Evolutionary conservation across 2,329 filamentous ascomycete species (phyloP).

Genomic region (Teratosphaeriaceae sp.): DNA sequence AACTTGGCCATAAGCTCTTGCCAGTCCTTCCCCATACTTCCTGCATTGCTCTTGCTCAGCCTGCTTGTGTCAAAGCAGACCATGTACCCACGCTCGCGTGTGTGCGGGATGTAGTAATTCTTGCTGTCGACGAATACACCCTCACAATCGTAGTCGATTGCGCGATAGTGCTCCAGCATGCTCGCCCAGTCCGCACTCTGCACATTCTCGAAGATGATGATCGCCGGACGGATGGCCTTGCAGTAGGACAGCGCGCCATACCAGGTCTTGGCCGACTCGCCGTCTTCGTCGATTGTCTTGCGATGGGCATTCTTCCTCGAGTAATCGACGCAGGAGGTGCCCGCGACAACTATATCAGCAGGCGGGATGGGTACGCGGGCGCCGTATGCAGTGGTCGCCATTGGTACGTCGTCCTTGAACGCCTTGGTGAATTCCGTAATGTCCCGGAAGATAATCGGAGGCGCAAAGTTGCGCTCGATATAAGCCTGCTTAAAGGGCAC

Average conservation of each 20-base stretch:
- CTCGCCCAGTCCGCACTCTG: slow-evolving; percentile 51
- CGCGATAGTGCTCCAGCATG: slow-evolving; percentile 34
- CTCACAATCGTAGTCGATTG: slow-evolving; percentile 50
- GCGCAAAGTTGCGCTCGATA: slow-evolving; percentile 41
- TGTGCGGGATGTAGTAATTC: slow-evolving; percentile 65
- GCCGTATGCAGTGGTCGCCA: slow-evolving; percentile 58
- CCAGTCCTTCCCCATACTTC: slow-evolving; percentile 36
- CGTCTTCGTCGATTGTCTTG: slow-evolving; percentile 47
- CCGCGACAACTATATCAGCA: slow-evolving; percentile 62
- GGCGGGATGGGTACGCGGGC: slow-evolving; percentile 51
- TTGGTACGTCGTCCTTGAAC: slow-evolving; percentile 15
- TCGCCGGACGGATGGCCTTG: slow-evolving; percentile 47
- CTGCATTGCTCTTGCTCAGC: background rate
- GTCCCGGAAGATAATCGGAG: slow-evolving; percentile 38
- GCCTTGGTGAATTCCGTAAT: slow-evolving; percentile 34
- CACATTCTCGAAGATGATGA: slow-evolving; percentile 71
- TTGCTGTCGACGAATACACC: slow-evolving; percentile 58
- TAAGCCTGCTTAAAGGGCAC: slow-evolving; percentile 41
- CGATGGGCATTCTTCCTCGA: slow-evolving; percentile 56
- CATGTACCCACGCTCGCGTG: slow-evolving; percentile 38
- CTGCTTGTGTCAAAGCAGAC: slow-evolving; percentile 33
- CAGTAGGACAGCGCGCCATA: slow-evolving; percentile 54
- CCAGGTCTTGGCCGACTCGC: slow-evolving; percentile 62
- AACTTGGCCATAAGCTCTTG: slow-evolving; percentile 39
- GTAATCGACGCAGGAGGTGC: slow-evolving; percentile 71